These are phyloP conservation scores for Hortaea werneckii DNA, from an alignment of 2,329 filamentous ascomycete genomes.

Conservation along the genomic window DNA sequence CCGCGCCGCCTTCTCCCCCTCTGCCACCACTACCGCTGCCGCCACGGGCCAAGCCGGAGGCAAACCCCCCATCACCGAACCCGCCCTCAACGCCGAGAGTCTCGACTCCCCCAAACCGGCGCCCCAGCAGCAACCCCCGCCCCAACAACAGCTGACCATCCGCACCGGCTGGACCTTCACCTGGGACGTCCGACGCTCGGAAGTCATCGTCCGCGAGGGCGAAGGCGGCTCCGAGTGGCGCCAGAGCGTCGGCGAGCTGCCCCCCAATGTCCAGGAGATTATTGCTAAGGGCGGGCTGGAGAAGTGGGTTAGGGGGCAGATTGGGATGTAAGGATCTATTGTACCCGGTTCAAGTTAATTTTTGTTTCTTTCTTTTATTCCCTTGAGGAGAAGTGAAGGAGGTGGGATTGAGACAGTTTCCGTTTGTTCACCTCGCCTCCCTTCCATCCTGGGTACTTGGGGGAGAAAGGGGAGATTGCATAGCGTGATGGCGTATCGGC, in stretches of 20 bases:
- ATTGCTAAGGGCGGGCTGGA: slow-evolving; percentile 69
- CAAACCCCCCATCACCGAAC: slow-evolving; percentile 39
- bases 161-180: slow-evolving; percentile 73
- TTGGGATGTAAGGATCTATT: slow-evolving; percentile 23
- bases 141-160: slow-evolving; percentile 50
- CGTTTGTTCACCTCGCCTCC: no score
- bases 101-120: slow-evolving; percentile 41
- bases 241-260: slow-evolving; percentile 72
- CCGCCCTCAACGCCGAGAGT: slow-evolving; percentile 40
- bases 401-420: no score
- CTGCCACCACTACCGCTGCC: slow-evolving; percentile 1
- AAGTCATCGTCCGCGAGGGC: slow-evolving; percentile 61
- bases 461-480: no score
- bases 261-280: slow-evolving; percentile 75
- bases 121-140: slow-evolving; percentile 24
- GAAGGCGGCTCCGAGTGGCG: slow-evolving; percentile 58
- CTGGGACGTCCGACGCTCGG: slow-evolving; percentile 69
- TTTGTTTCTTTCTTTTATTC: no score
- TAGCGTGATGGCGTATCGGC: no score
- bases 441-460: no score
- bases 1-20: slow-evolving; percentile 45
- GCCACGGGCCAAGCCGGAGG: slow-evolving; percentile 12
- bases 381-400: no score
- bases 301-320: slow-evolving; percentile 70
- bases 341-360: no score